phyloP scores from a whole-genome alignment of 352 stramenopile genomes.

The Plasmopara muralis region DNA sequence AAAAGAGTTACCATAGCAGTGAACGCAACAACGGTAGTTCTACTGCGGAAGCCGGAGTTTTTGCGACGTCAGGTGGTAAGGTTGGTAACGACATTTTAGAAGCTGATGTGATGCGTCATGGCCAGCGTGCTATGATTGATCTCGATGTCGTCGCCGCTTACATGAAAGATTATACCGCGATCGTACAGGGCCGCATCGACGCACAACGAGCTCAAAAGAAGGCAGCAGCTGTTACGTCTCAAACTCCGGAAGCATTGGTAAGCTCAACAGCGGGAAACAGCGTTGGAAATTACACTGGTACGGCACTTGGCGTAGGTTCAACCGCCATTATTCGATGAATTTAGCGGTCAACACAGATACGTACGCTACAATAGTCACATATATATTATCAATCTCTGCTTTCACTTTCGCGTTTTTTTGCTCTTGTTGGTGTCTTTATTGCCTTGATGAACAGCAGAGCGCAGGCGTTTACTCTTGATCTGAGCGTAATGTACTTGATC shows the following conservation, averaged over 20 bases:
- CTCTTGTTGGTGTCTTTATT: constrained; percentile 10
- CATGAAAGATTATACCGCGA: constrained; percentile 89
- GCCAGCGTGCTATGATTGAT: constrained; percentile 78
- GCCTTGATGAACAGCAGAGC: constrained; percentile 59
- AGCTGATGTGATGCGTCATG: constrained; percentile 79
- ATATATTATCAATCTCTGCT: background rate
- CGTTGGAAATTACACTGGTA: constrained; percentile 9
- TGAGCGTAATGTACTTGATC: constrained; percentile 94
- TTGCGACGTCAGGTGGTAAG: constrained; percentile 8
- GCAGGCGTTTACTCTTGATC: constrained; percentile 85
- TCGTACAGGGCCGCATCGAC: constrained; percentile 68
- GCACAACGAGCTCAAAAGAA: constrained; percentile 70
- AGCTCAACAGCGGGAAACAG: constrained; percentile 11
- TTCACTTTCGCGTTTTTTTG: constrained; percentile 22
- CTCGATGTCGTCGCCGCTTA: constrained; percentile 91
- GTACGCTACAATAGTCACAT: background rate
- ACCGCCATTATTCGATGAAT: background rate
- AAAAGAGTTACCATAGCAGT: constrained; percentile 30
- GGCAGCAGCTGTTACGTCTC: constrained; percentile 20
- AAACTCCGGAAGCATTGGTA: constrained; percentile 8
- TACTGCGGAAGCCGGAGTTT: constrained; percentile 5
- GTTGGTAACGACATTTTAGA: constrained; percentile 55
- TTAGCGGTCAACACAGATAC: background rate
- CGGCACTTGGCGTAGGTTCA: background rate
- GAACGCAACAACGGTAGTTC: constrained; percentile 14